Conservation (phyloP, 306 rosid genomes). For the Quillaja saponaria region DNA sequence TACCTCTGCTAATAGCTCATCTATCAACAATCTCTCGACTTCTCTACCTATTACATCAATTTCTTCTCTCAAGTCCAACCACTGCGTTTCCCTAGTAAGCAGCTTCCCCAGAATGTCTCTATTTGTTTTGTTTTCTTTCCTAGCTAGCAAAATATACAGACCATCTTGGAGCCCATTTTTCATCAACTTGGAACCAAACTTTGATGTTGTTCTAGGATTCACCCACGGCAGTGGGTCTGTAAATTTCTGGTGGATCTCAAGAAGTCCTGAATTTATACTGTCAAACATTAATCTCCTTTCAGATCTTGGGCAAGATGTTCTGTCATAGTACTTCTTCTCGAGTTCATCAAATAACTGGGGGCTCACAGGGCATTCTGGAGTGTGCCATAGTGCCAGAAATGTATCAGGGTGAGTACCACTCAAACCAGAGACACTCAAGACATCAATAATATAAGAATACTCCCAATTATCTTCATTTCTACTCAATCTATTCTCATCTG, state of each 20-base stretch:
- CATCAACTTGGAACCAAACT: conserved; percentile 32
- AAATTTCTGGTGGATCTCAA: conserved; percentile 53
- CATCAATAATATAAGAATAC: conserved; percentile 53
- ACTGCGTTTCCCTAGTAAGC: conserved; percentile 48
- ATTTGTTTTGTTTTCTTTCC: conserved; percentile 45
- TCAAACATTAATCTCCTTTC: conserved; percentile 83
- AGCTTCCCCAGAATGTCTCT: conserved; percentile 54
- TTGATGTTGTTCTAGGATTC: conserved; percentile 21
- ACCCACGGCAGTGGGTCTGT: conserved; percentile 58
- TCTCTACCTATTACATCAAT: conserved; percentile 66
- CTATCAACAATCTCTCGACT: conserved; percentile 59
- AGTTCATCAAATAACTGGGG: conserved; percentile 62
- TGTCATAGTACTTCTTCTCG: conserved; percentile 56
- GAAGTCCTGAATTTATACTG: conserved; percentile 60
- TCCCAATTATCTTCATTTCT: conserved; percentile 66
- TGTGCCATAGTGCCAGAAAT: conserved; percentile 49
- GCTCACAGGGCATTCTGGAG: conserved; percentile 68
- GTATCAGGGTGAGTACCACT: conserved; percentile 37
- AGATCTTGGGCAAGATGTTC: conserved; percentile 50
- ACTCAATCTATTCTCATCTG: conserved; percentile 28
- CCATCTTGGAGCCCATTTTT: conserved; percentile 43
- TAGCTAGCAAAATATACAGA: conserved; percentile 45
- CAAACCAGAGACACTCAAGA: conserved; percentile 57
- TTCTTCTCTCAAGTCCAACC: conserved; percentile 57
- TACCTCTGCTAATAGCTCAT: conserved; percentile 71